Evolutionary conservation across 2,329 filamentous ascomycete genomes (phyloP), one percentile per base, ranked within the genome.

Genomic region (Trichoderma arundinaceum): DNA sequence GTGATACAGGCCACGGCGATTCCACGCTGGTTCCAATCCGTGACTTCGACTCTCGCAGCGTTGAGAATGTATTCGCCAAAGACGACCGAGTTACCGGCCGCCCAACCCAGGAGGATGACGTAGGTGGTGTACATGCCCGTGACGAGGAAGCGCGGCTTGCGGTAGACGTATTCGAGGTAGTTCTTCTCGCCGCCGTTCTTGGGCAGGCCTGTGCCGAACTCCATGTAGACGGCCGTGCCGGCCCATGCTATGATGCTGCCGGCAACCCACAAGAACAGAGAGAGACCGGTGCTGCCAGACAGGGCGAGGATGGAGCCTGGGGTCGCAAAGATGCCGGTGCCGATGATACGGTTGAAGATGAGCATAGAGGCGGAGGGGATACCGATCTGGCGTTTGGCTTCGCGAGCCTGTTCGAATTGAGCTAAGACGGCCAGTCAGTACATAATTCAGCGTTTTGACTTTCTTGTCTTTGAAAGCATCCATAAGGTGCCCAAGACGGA

Each of bases 51-150:
- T 12, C 86, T 78, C 10, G 88, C 85, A 8, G 88, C 89, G 72
- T 88, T 82, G 1, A 91, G 81, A 65, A 91, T 86, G 75, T 91
- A 91, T 73, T 90, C 87, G 67, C 88, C 88, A 69, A 91, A 90
- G 44, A 90, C 83, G 68, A 91, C 86, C 0, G 85, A 89, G 75
- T 91, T 91, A 13, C 85, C 85, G 7, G 85, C 85, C 0, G 87
- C 86, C 86, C 87, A 90, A 12, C 85, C 86, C 17, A 90, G 82
- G 1, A 90, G 80, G 32, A 90, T 72, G 12, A 88, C 84, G 68
- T 90, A 89, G 35, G 84, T 82, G 4, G 83, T 79, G 75, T 88
- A 90, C 64, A 89, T 77, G 13, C 82, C 83, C 7, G 87, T 90
- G 52, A 81, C 82, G 8, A 90, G 80, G 72, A 89, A 89, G 70